Base-by-base conservation (phyloP, 108 stramenopile species). In the Discostella pseudostelligera region DNA sequence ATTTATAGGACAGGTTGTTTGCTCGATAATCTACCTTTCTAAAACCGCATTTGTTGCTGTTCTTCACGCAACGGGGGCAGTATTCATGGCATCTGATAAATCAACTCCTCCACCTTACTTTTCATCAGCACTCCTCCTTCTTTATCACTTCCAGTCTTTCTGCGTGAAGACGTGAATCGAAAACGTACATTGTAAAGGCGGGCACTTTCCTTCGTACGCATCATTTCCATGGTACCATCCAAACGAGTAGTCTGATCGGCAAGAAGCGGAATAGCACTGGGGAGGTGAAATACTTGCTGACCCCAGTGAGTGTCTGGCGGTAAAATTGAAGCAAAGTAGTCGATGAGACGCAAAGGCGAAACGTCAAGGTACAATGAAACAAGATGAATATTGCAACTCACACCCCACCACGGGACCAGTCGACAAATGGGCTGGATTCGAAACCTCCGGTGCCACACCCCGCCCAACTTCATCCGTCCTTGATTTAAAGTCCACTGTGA, bases 281-380 rank as follows among this genome's bases (percentile, higher is more conserved):
- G 71, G 26, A 93, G 79, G 78, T 88, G 92, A 60, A 97, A 94
- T 22, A 88, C 90, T 79, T 98, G 98, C 78, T 98, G 98, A 25
- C 96, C 98, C 98, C 98, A 98, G 70, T 98, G 98, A 26, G 98
- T 98, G 82, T 97, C 83, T 74, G 19, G 48, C 11, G 37, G 39
- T 59, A 42, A 32, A 59, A 22, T 12, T 12, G 20, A n/a, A 16
- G 13, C 26, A 39, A 40, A 16, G 10, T 28, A 16, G 37, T 44
- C 44, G 39, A 48, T 28, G n/a, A 5, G 32, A 4, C 32, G 36
- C 24, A 47, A 20, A 32, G 21, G 36, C 39, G 24, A 1, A 59
- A 59, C 29, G n/a, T 39, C 44, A 22, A 25, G 25, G 0, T 3
- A 35, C 29, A 35, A n/a, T n/a, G n/a, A n/a, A 35, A n/a, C 14